Base-by-base conservation (phyloP, 2,329 filamentous ascomycete genomes). In the Xylaria multiplex region DNA sequence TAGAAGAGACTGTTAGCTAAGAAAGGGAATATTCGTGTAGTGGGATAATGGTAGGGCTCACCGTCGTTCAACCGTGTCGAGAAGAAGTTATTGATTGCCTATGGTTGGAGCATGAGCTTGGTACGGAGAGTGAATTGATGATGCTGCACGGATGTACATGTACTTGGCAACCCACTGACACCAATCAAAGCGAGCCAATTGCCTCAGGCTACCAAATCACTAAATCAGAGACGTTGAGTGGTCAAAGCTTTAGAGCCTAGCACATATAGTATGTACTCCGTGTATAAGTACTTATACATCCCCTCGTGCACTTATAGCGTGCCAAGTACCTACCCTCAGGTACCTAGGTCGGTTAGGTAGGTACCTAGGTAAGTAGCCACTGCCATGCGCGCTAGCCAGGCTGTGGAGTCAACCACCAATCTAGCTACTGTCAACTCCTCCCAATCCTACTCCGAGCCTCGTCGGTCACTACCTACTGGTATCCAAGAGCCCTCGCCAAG, bases 381-480 rank as follows among this genome's bases (percentile, higher is more conserved):
- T 40, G 35, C 35, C 35, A 27, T 32, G 35, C 43, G 54, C 22
- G 43, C 46, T 37, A 49, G 37, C 27, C 30, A 22, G 48, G 40
- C 8, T 64, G 59, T 64, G 60, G 60, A 61, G 37, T 13, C 3
- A 19, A 27, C 57, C 30, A n/a, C 43, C 46, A 48, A 32, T 61
- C 37, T 30, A 43, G 19, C 45, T 49, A 45, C 13, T 42, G 50
- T 65, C 48, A 60, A 57, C 63, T 16, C 32, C 65, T 62, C 65
- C 66, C 2, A 59, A 65, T 55, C 49, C 57, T 35, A 19, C 45
- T 62, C 52, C 55, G 62, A 68, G 69, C 64, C 65, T 70, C 64
- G 60, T 55, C 37, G 59, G 30, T 68, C 53, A 53, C 55, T 56
- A 30, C 27, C 27, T 37, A 19, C 19, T 19, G 19, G 19, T 19